Evolutionary conservation across 352 stramenopile genomes (phyloP).

Genomic region (Lagenidium sp.): DNA sequence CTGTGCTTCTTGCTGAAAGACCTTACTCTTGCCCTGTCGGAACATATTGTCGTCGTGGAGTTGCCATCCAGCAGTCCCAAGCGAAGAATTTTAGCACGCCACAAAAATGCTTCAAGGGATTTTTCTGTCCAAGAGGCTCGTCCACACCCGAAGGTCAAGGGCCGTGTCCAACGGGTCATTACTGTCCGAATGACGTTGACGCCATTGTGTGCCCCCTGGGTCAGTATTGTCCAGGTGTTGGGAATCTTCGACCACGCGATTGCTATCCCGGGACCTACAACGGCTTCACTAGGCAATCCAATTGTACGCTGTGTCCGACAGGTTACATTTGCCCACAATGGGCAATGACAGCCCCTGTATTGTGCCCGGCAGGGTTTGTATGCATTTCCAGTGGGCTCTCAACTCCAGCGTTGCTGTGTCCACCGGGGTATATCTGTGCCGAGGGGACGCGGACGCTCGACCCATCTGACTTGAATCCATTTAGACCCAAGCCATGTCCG

Average conservation of each 20-base stretch:
- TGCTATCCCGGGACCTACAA: constrained; percentile 96
- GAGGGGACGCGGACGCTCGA: constrained; percentile 90
- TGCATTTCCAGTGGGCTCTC: constrained; percentile 91
- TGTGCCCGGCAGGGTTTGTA: constrained; percentile 94
- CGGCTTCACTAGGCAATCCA: constrained; percentile 63
- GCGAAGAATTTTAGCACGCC: constrained; percentile 90
- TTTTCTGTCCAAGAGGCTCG: constrained; percentile 94
- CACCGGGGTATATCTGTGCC: constrained; percentile 91
- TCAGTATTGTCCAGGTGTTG: constrained; percentile 92
- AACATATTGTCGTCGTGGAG: constrained; percentile 89
- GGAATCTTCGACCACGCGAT: constrained; percentile 85
- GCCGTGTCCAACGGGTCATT: constrained; percentile 93
- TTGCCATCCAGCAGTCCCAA: constrained; percentile 40
- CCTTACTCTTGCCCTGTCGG: constrained; percentile 93
- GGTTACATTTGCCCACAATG: constrained; percentile 91
- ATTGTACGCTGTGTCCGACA: constrained; percentile 92
- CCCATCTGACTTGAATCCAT: constrained; percentile 63
- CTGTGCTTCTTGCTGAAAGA: constrained; percentile 68
- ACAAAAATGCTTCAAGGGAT: constrained; percentile 93
- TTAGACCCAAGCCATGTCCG: constrained; percentile 82
- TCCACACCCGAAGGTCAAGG: constrained; percentile 88
- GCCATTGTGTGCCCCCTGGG: constrained; percentile 90
- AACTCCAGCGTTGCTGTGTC: constrained; percentile 87
- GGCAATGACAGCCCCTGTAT: constrained; percentile 51
- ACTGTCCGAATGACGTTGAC: constrained; percentile 87